A percentile compares a stretch with the other conserved stretches of the same genome.
These are phyloP conservation scores for Backusella liffmaniae DNA, from an alignment of 192 early-diverging fungal genomes.

Conservation along the genomic window DNA sequence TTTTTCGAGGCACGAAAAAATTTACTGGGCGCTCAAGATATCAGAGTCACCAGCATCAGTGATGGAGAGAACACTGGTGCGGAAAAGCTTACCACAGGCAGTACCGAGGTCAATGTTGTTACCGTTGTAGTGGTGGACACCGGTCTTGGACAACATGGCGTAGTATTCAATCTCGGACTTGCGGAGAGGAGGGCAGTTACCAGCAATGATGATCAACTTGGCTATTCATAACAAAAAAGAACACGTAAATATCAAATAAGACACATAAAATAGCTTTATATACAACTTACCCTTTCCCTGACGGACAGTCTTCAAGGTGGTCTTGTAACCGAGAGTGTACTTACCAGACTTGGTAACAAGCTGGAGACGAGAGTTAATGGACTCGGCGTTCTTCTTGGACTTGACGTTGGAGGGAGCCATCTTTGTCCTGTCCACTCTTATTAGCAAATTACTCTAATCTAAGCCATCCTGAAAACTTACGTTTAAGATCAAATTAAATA, in stretches of 20 bases:
- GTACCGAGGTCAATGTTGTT: constrained; percentile 99
- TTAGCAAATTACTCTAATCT: neutral
- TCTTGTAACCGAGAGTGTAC: constrained; percentile 98
- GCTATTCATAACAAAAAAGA: constrained; percentile 46
- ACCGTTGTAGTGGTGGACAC: constrained; percentile 99
- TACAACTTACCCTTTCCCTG: constrained; percentile 83
- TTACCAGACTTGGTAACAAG: constrained; percentile 99
- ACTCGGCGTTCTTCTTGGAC: constrained; percentile 87
- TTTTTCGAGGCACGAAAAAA: constrained; percentile 4
- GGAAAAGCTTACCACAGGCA: constrained; percentile 99
- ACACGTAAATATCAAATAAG: constrained; percentile 1
- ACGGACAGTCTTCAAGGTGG: constrained; percentile 96
- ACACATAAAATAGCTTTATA: neutral
- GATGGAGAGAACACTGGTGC: constrained; percentile 91
- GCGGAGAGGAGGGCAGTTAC: constrained; percentile 99
- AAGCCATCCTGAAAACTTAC: neutral
- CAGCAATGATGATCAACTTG: constrained; percentile 99
- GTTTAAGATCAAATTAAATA: constrained; percentile 7
- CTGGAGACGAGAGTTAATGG: constrained; percentile 97
- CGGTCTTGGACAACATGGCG: constrained; percentile 99
- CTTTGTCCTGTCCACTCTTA: neutral
- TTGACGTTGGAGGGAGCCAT: constrained; percentile 56
- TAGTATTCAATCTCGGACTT: constrained; percentile 99
- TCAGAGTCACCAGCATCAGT: constrained; percentile 96
- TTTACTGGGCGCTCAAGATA: constrained; percentile 43